These are phyloP conservation scores for Mucuna pruriens DNA, from an alignment of 306 rosid genomes.

Conservation along the genomic window DNA sequence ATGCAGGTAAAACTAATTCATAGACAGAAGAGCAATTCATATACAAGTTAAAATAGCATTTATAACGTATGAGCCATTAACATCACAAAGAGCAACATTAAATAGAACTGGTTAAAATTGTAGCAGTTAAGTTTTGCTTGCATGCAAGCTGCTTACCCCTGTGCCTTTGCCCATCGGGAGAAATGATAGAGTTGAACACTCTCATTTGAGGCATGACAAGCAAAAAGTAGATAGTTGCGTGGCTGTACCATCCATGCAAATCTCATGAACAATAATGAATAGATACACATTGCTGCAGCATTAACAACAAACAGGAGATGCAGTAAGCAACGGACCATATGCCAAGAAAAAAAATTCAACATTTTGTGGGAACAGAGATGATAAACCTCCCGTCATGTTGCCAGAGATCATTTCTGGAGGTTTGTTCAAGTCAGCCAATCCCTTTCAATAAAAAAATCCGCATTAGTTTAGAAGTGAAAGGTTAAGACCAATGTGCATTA, in stretches of 20 bases:
- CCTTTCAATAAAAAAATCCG: conserved; percentile 49
- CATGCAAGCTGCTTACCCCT: conserved; percentile 50
- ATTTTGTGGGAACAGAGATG: neutral
- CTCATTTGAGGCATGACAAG: conserved; percentile 71
- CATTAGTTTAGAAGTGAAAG: neutral
- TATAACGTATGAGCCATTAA: neutral
- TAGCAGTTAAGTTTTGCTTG: neutral
- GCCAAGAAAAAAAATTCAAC: neutral
- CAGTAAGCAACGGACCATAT: conserved; percentile 16
- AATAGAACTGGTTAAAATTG: neutral
- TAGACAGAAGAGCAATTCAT: neutral
- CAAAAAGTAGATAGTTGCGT: conserved; percentile 71
- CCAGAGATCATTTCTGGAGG: conserved; percentile 98
- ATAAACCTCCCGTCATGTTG: conserved; percentile 87
- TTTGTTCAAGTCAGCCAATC: conserved; percentile 84
- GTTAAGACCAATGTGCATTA: neutral
- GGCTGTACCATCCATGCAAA: conserved; percentile 87
- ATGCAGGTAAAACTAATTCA: neutral
- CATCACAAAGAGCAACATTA: neutral
- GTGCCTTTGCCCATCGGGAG: conserved; percentile 68
- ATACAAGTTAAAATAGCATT: conserved; percentile 5
- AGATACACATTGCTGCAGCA: conserved; percentile 74
- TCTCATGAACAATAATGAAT: conserved; percentile 77
- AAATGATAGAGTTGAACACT: conserved; percentile 73
- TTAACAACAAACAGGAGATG: neutral